Evolutionary conservation across 208 protist genomes (phyloP).

Genomic region (Leishmania aethiopica): DNA sequence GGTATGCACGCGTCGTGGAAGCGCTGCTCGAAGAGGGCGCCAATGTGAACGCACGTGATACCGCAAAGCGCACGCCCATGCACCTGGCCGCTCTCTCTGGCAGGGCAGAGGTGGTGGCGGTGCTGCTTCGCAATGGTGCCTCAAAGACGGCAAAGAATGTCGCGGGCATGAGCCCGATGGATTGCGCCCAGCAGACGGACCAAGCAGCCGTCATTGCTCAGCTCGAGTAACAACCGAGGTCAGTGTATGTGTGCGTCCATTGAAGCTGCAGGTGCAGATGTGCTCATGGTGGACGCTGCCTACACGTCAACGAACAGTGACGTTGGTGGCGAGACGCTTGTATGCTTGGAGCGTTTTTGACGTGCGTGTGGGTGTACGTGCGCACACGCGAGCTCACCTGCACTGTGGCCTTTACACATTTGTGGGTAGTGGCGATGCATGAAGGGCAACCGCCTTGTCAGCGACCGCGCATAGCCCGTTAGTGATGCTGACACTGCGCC

Average conservation of each 20-base stretch:
- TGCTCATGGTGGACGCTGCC: not conserved
- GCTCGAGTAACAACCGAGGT: not conserved
- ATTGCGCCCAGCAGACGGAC: constrained; percentile 50
- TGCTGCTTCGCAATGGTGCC: constrained; percentile 59
- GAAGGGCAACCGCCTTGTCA: not conserved
- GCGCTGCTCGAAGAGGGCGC: constrained; percentile 68
- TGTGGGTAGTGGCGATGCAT: not conserved
- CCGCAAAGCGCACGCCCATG: constrained; percentile 70
- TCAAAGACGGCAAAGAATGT: constrained; percentile 60
- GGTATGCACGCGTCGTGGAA: constrained; percentile 37
- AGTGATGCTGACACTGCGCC: not conserved
- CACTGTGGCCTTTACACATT: not conserved
- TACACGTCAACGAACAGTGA: not conserved
- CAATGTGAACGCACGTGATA: constrained; percentile 71
- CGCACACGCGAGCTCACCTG: not conserved
- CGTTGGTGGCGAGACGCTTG: not conserved
- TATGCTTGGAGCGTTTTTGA: not conserved
- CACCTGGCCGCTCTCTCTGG: constrained; percentile 72
- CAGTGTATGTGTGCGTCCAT: not conserved
- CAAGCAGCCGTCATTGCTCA: constrained; percentile 35
- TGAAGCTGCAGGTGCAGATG: not conserved
- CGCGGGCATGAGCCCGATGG: constrained; percentile 53
- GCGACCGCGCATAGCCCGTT: not conserved
- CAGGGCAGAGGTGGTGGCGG: constrained; percentile 32
- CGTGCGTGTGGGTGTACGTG: not conserved